Base-by-base conservation (phyloP, 1,284 basidiomycete genomes). In the Cutaneotrichosporon dermatis region DNA sequence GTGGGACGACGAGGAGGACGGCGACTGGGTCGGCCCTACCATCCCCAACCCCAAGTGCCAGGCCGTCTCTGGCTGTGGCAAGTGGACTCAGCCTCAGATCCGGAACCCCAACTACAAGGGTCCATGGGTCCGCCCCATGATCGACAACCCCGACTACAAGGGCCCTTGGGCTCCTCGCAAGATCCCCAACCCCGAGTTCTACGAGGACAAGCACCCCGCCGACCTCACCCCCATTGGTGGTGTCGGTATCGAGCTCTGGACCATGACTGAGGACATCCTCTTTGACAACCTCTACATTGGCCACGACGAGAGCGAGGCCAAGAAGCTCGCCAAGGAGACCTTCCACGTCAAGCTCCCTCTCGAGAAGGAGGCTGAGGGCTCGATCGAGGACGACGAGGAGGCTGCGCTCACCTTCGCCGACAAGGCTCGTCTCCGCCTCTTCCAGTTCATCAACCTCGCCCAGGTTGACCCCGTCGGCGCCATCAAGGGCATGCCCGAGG, bases 1-100 rank as follows among this genome's bases (percentile, higher is more conserved):
- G 80, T 99, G 96, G 96, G 94, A 97, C 74, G 76, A 99, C 69
- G 96, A 98, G 78, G 95, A 99, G 78, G 95, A 99, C 72, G 96
- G 96, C 78, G 95, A 98, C 75, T 99, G 93, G 92, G 85, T 97
- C 63, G 85, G 93, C 10, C 93, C 95, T 35, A 86, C 85, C 62
- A 82, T 99, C 59, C 81, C 85, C 65, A 97, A 97, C 84, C 90
- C 93, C 69, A 89, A 88, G 77, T 97, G 94, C 74, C 83, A 86
- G 66, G 88, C 87, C 60, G 92, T 86, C 61, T 85, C 92, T 68
- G 96, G 96, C 49, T 99, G 96, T 73, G 96, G 96, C 74, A 85
- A 88, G 75, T 96, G 92, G 92, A 87, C 86, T 71, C 84, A 84
- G 58, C 93, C 93, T 50, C 84, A 82, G 82, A 93, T 92, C 81